These are phyloP conservation scores for Myotisia sp. DNA, from an alignment of 2,329 filamentous ascomycete genomes.

Conservation along the genomic window DNA sequence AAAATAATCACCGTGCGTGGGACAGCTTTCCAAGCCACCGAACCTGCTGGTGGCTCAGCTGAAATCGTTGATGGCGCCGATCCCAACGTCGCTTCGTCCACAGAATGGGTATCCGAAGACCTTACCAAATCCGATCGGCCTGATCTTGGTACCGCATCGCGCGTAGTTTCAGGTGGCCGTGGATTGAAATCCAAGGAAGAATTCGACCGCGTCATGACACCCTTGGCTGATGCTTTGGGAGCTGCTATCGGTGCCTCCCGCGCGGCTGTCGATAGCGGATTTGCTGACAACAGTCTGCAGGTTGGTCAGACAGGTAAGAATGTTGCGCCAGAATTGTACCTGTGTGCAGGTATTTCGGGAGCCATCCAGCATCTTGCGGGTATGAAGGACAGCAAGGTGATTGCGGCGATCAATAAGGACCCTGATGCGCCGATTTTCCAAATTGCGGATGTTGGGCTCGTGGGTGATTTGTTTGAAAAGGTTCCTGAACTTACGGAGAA, in stretches of 20 bases:
- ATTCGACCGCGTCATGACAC: slow-evolving; percentile 83
- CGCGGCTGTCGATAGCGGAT: slow-evolving; percentile 90
- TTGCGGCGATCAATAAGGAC: slow-evolving; percentile 98
- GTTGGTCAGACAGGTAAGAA: slow-evolving; percentile 99
- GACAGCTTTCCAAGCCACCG: slow-evolving; percentile 71
- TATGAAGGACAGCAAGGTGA: slow-evolving; percentile 99
- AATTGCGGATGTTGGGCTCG: slow-evolving; percentile 86
- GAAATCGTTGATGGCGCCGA: slow-evolving; percentile 69
- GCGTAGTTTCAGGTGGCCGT: slow-evolving; percentile 83
- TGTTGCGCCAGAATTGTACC: slow-evolving; percentile 86
- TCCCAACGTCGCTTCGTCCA: slow-evolving; percentile 56
- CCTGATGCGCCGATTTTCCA: slow-evolving; percentile 96
- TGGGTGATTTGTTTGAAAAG: slow-evolving; percentile 90
- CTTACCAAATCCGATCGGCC: slow-evolving; percentile 86
- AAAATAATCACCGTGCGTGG: slow-evolving; percentile 89
- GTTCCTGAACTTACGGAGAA: slow-evolving; percentile 95
- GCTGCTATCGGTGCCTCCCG: slow-evolving; percentile 93
- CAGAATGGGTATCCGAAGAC: slow-evolving; percentile 89
- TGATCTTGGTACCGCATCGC: slow-evolving; percentile 75
- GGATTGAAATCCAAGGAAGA: slow-evolving; percentile 97
- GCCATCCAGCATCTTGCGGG: slow-evolving; percentile 96
- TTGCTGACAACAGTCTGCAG: slow-evolving; percentile 95
- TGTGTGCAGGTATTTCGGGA: slow-evolving; percentile 89
- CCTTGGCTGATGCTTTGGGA: slow-evolving; percentile 79
- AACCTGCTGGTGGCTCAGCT: slow-evolving; percentile 58